phyloP scores from a whole-genome alignment of 2,329 filamentous ascomycete genomes.

The Ceratocystis lukuohia region DNA sequence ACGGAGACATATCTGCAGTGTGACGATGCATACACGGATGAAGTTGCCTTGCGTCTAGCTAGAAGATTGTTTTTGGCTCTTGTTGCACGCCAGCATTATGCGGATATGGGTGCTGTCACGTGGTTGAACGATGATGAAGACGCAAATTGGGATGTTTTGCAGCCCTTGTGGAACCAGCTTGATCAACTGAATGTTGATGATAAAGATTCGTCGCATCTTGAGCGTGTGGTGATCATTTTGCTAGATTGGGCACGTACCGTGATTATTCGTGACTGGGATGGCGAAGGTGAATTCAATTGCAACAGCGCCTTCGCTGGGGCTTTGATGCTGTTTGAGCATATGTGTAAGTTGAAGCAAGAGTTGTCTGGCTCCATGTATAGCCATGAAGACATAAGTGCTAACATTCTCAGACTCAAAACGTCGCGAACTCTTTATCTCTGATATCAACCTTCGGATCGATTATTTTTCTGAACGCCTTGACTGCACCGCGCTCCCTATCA shows the following conservation, averaged over 20 bases:
- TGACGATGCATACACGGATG: constrained; percentile 49
- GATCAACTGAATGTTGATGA: constrained; percentile 35
- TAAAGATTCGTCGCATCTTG: constrained; percentile 11
- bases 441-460: constrained; percentile 59
- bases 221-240: constrained; percentile 28
- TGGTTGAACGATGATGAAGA: constrained; percentile 26
- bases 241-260: constrained; percentile 64
- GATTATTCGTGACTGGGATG: constrained; percentile 70
- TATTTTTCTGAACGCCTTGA: constrained; percentile 67
- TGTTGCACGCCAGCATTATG: constrained; percentile 37
- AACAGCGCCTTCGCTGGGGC: constrained; percentile 65
- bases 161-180: constrained; percentile 39
- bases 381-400: constrained; percentile 12
- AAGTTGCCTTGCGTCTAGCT: constrained; percentile 45
- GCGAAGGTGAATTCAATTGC: constrained; percentile 53
- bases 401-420: constrained; percentile 42
- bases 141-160: constrained; percentile 32
- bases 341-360: constrained; percentile 45
- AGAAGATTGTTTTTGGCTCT: constrained; percentile 46
- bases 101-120: constrained; percentile 29
- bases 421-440: constrained; percentile 49
- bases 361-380: not conserved
- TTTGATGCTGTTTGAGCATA: constrained; percentile 55
- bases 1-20: constrained; percentile 31
- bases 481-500: constrained; percentile 56